A percentile compares a stretch with the other conserved stretches of the same genome.
Conservation (phyloP, 2,329 filamentous ascomycete species). For the Botrytis porri region DNA sequence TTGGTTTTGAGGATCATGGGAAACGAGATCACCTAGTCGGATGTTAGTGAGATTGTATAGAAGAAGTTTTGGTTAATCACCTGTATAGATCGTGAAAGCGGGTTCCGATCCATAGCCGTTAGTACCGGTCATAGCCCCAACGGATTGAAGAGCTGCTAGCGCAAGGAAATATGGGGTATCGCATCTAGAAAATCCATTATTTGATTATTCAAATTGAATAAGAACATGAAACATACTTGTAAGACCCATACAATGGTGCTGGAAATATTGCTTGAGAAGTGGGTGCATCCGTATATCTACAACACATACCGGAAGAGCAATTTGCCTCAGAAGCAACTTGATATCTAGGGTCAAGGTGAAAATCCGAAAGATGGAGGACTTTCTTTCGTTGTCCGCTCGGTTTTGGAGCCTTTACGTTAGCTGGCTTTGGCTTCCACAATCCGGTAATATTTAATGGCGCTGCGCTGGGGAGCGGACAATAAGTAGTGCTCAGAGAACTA, state of each 20-base stretch:
- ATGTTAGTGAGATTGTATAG: not conserved
- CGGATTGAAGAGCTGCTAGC: constrained; percentile 53
- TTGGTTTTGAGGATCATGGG: constrained; percentile 52
- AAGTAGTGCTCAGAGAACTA: constrained; percentile 46
- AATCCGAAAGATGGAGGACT: constrained; percentile 54
- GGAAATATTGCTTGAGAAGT: constrained; percentile 43
- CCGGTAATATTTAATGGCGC: constrained; percentile 44
- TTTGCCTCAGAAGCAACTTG: constrained; percentile 52
- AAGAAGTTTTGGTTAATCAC: not conserved
- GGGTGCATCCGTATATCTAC: constrained; percentile 44
- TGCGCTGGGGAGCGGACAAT: constrained; percentile 48
- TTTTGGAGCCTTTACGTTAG: constrained; percentile 43
- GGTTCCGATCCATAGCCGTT: constrained; percentile 43
- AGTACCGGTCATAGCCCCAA: constrained; percentile 55
- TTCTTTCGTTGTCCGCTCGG: constrained; percentile 54
- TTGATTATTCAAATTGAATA: not conserved
- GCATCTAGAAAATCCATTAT: constrained; percentile 39
- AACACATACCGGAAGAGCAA: constrained; percentile 51
- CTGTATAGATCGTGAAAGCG: constrained; percentile 54
- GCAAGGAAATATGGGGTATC: constrained; percentile 58
- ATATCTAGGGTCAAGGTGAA: constrained; percentile 55
- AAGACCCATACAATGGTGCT: constrained; percentile 54
- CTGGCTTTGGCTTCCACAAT: constrained; percentile 54
- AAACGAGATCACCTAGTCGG: constrained; percentile 49
- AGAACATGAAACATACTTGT: constrained; percentile 37